A percentile compares a stretch with the other conserved stretches of the same genome.
Evolutionary conservation across 2,329 filamentous ascomycete species (phyloP).

Genomic region (Fonsecaea pedrosoi): DNA sequence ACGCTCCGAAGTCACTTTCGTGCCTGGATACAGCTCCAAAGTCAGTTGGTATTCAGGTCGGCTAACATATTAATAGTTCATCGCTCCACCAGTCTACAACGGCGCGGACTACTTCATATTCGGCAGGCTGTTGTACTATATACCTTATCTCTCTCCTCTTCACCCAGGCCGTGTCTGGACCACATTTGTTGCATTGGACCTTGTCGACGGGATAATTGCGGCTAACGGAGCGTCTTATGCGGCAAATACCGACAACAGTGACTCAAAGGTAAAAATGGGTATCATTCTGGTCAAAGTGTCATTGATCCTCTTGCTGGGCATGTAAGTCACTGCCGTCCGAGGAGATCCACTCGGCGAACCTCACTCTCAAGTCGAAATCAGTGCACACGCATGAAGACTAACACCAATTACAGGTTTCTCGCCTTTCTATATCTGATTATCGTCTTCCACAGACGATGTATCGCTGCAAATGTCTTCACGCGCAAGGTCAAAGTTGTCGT

Average conservation of each 20-base stretch:
- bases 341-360: neutral
- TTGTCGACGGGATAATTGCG: constrained; percentile 56
- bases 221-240: constrained; percentile 51
- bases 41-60: neutral
- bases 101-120: constrained; percentile 61
- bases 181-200: constrained; percentile 61
- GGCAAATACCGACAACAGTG: constrained; percentile 40
- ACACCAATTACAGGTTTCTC: constrained; percentile 44
- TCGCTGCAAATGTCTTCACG: constrained; percentile 49
- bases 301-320: constrained; percentile 57
- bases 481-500: constrained; percentile 52
- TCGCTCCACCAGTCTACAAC: constrained; percentile 52
- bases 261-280: constrained; percentile 50
- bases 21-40: neutral
- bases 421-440: constrained; percentile 57
- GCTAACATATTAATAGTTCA: constrained; percentile 36
- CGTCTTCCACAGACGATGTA: constrained; percentile 55
- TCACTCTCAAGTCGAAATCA: constrained; percentile 38
- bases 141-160: constrained; percentile 57
- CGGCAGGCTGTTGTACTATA: constrained; percentile 57
- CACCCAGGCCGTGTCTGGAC: constrained; percentile 66
- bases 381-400: neutral
- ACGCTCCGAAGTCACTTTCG: neutral
- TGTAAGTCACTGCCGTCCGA: constrained; percentile 37
- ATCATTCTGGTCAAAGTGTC: constrained; percentile 57